Evolutionary conservation across 108 stramenopile species (phyloP), one percentile per base, ranked within the genome.

Genomic region (Skeletonema grethae): DNA sequence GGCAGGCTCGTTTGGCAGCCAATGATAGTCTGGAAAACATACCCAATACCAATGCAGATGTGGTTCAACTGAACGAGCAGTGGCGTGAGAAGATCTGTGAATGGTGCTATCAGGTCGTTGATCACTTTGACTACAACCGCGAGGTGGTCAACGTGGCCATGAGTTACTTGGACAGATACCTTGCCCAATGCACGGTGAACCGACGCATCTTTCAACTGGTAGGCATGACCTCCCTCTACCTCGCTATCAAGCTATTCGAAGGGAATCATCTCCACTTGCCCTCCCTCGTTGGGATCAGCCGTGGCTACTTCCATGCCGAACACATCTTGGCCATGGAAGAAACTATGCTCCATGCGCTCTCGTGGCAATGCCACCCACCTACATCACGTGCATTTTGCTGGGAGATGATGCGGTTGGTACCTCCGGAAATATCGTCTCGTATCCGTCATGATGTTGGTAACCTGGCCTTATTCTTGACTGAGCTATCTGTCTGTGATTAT

Each of bases 81-180:
- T 92, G 91, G 91, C 82, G 90, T 24, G 85, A 85, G 69, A 88
- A 87, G 72, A 92, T 89, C 24, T 87, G 85, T 63, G 87, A 92
- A 59, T 92, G 91, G 91, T 85, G 76, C 48, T 92, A 89, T 60
- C 86, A 89, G 62, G 85, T 88, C 11, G 80, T 91, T 24, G 90
- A 91, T 43, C 88, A 91, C 57, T 91, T 91, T 46, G 85, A 91
- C 60, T 85, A 83, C 70, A 81, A 85, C 63, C 72, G 90, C 4
- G 87, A 91, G 72, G 77, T 93, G 34, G 88, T 91, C 36, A 61
- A 63, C 62, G 78, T 88, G 10, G 65, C 87, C 43, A 77, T 93
- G 69, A 85, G 82, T 69, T 79, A 82, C 48, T 68, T 90, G 30
- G 92, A 93, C 67, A 75, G 89, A 3, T 87, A 89, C 58, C 73